phyloP scores from a whole-genome alignment of 169 alveolate species.

The Plasmodium inui region DNA sequence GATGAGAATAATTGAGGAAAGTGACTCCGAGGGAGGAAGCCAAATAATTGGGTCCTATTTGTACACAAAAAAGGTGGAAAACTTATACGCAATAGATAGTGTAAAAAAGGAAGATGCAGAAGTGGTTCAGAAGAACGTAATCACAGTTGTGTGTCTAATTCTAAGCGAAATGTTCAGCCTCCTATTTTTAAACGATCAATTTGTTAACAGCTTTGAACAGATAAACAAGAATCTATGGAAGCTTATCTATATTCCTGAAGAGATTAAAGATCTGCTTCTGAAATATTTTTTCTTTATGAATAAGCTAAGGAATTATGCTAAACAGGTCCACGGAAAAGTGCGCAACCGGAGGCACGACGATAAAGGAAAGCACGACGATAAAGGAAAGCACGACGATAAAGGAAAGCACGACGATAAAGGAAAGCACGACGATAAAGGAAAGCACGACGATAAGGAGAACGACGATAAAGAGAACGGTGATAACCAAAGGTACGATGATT shows the following conservation, averaged over 20 bases:
- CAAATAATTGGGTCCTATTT: constrained; percentile 31
- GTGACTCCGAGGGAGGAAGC: neutral
- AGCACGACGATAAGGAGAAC: too few relatives aligned
- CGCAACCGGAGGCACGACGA: constrained; percentile 1
- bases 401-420: neutral
- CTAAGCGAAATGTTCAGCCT: constrained; percentile 34
- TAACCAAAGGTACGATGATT: constrained; percentile 36
- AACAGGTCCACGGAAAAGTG: neutral
- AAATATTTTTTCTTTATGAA: constrained; percentile 29
- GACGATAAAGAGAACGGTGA: too few relatives aligned
- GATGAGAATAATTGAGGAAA: constrained; percentile 46
- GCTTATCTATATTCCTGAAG: constrained; percentile 55
- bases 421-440: neutral
- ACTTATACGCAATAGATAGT: neutral
- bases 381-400: neutral
- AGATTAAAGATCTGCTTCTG: constrained; percentile 15
- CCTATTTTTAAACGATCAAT: constrained; percentile 63
- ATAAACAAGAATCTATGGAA: constrained; percentile 39
- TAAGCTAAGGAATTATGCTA: constrained; percentile 42
- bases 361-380: neutral
- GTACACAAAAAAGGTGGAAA: constrained; percentile 25
- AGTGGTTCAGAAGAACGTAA: neutral
- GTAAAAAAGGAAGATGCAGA: neutral
- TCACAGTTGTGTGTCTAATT: constrained; percentile 32
- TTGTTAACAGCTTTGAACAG: constrained; percentile 34